phyloP scores from a whole-genome alignment of 768 basidiomycete species.

The Lentinus brumalis region DNA sequence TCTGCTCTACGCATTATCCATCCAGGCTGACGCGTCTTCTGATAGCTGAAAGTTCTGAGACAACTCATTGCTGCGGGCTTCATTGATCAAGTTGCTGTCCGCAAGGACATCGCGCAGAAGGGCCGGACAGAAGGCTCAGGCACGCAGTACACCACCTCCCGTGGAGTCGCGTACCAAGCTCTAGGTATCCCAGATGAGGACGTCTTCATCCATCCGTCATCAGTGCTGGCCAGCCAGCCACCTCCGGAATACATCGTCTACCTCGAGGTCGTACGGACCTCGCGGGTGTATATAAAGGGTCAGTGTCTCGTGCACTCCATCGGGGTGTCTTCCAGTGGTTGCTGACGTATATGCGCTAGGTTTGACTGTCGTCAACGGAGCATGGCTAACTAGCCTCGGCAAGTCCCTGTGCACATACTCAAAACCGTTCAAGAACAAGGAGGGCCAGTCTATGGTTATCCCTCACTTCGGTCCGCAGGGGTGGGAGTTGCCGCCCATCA shows the following conservation, averaged over 20 bases:
- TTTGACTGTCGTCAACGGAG: slow-evolving; percentile 81
- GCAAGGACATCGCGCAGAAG: slow-evolving; percentile 78
- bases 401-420: slow-evolving; percentile 86
- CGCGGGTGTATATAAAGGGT: slow-evolving; percentile 82
- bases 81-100: slow-evolving; percentile 92
- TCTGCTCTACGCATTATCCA: slow-evolving; percentile 5
- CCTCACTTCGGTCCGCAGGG: slow-evolving; percentile 85
- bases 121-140: slow-evolving; percentile 45
- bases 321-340: not conserved
- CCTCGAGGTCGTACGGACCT: slow-evolving; percentile 79
- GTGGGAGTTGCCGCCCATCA: slow-evolving; percentile 84
- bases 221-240: slow-evolving; percentile 62
- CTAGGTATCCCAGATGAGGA: slow-evolving; percentile 74
- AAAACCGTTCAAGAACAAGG: slow-evolving; percentile 73
- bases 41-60: slow-evolving; percentile 83
- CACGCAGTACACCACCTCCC: slow-evolving; percentile 70
- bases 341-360: slow-evolving; percentile 42
- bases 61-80: slow-evolving; percentile 89
- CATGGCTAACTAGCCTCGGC: slow-evolving; percentile 84
- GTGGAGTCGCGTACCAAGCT: slow-evolving; percentile 82
- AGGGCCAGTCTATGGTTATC: slow-evolving; percentile 69
- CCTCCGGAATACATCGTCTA: slow-evolving; percentile 90
- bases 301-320: slow-evolving; percentile 14
- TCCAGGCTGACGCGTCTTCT: not conserved
- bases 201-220: slow-evolving; percentile 91